Percentiles rank a stretch among this genome's conserved stretches.
Evolutionary conservation across 169 alveolate species (phyloP).

Genomic region (Plasmodium knowlesi): DNA sequence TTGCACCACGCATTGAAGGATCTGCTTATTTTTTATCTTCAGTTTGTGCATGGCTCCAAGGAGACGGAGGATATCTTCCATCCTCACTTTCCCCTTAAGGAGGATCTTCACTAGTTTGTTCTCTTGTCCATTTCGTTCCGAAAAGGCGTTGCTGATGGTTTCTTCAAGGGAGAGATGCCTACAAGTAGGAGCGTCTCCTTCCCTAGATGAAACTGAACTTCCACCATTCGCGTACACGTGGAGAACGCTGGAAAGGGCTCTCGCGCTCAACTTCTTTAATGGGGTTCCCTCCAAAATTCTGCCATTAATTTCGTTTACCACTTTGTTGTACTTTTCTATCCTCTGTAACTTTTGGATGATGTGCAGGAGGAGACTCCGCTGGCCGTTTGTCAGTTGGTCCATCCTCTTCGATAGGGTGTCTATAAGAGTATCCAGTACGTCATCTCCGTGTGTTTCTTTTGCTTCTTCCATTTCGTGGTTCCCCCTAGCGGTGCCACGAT

Average conservation of each 20-base stretch:
- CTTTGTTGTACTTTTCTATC: constrained; percentile 4
- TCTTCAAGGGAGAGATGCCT: background rate
- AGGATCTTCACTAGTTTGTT: constrained; percentile 13
- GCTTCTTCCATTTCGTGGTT: background rate
- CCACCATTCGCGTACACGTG: constrained; percentile 15
- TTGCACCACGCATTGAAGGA: constrained; percentile 18
- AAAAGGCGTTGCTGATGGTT: background rate
- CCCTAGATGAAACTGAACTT: background rate
- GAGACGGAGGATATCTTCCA: constrained; percentile 37
- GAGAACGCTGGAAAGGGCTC: constrained; percentile 15
- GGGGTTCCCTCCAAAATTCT: constrained; percentile 19
- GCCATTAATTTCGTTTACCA: constrained; percentile 16
- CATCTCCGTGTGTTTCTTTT: background rate
- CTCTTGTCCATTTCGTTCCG: background rate
- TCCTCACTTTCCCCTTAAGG: background rate
- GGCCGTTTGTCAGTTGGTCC: constrained; percentile 29
- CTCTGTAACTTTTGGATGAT: constrained; percentile 30
- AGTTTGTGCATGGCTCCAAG: constrained; percentile 31
- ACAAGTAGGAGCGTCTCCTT: background rate
- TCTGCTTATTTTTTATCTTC: constrained; percentile 7
- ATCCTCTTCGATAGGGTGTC: constrained; percentile 21
- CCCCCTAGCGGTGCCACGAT: background rate
- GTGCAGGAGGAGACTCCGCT: constrained; percentile 38
- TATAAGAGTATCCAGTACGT: constrained; percentile 18
- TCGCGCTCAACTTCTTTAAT: constrained; percentile 12